phyloP scores from a whole-genome alignment of 179 eudicot species.

The Dionaea muscipula region DNA sequence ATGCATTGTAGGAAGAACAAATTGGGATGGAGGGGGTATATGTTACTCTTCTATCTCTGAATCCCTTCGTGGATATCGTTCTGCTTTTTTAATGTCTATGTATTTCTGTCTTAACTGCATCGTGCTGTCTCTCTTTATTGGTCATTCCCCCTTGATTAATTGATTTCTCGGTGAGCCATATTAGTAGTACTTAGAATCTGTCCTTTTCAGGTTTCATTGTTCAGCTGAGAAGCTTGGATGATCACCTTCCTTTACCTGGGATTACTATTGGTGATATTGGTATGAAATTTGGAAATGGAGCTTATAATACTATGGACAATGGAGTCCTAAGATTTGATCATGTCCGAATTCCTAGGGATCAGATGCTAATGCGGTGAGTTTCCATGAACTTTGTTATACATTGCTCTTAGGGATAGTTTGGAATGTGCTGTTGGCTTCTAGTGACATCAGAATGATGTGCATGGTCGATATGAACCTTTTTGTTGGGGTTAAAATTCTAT shows the following conservation, averaged over 20 bases:
- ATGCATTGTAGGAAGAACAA: too few species aligned
- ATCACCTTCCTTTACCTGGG: constrained; percentile 90
- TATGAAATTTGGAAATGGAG: constrained; percentile 96
- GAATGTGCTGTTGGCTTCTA: too few species aligned
- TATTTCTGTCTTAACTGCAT: background rate
- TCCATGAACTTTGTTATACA: constrained; percentile 2
- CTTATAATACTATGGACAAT: constrained; percentile 95
- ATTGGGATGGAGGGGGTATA: too few species aligned
- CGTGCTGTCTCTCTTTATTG: background rate
- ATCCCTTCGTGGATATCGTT: too few species aligned
- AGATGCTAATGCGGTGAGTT: constrained; percentile 87
- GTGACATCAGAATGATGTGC: too few species aligned
- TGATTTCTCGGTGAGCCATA: too few species aligned
- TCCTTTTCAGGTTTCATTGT: constrained; percentile 67
- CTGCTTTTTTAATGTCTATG: background rate
- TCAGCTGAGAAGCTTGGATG: constrained; percentile 88
- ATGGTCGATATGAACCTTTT: too few species aligned
- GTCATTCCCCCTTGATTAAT: too few species aligned
- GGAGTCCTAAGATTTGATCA: constrained; percentile 80
- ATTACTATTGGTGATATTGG: constrained; percentile 94
- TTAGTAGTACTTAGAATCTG: background rate
- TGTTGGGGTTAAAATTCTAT: too few species aligned
- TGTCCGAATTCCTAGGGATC: constrained; percentile 88
- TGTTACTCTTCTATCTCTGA: background rate
- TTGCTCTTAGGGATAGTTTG: too few species aligned